Conservation (phyloP, 345 rosid species). For the Firmiana major region DNA sequence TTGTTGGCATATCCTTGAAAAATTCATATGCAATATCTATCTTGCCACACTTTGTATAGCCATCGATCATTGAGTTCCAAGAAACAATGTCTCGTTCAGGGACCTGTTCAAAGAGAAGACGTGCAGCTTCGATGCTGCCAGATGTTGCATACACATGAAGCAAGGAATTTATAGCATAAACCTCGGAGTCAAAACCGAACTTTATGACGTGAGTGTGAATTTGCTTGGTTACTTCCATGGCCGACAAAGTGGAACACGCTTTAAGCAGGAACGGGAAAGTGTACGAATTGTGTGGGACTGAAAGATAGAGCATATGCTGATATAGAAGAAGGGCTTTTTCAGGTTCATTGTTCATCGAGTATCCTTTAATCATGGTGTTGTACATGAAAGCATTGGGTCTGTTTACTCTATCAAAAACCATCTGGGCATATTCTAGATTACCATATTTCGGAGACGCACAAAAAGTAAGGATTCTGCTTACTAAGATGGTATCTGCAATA, state of each 20-base stretch:
- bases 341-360: slow-evolving; percentile 39
- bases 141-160: slow-evolving; percentile 49
- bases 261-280: slow-evolving; percentile 73
- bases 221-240: slow-evolving; percentile 44
- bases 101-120: slow-evolving; percentile 40
- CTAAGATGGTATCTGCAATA: slow-evolving; percentile 28
- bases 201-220: slow-evolving; percentile 53
- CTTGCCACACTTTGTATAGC: neutral
- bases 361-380: slow-evolving; percentile 66
- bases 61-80: slow-evolving; percentile 73
- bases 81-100: slow-evolving; percentile 47
- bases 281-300: slow-evolving; percentile 45
- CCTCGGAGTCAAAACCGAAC: slow-evolving; percentile 44
- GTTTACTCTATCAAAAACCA: slow-evolving; percentile 39
- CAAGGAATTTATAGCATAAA: slow-evolving; percentile 50
- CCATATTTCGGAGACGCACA: slow-evolving; percentile 32
- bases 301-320: slow-evolving; percentile 42
- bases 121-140: slow-evolving; percentile 34
- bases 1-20: slow-evolving; percentile 42
- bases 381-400: slow-evolving; percentile 52
- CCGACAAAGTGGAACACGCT: slow-evolving; percentile 53
- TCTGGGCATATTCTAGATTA: slow-evolving; percentile 43
- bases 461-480: slow-evolving; percentile 43
- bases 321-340: slow-evolving; percentile 47
- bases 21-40: slow-evolving; percentile 34